These are phyloP conservation scores for Lentinula detonsa DNA, from an alignment of 768 basidiomycete species.

Conservation along the genomic window DNA sequence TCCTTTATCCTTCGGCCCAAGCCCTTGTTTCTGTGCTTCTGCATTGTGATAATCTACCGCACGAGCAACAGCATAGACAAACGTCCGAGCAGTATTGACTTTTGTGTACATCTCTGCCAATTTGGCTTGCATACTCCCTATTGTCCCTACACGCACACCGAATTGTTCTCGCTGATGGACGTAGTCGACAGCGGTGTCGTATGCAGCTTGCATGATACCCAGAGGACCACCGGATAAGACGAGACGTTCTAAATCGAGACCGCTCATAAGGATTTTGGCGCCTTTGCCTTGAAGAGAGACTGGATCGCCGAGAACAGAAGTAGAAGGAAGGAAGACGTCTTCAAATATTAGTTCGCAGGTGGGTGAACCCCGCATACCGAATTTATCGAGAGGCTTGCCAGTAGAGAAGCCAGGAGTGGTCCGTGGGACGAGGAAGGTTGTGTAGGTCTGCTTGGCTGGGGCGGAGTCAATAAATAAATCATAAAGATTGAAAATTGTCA, in stretches of 20 bases:
- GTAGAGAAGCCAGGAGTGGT: conserved; percentile 82
- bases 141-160: conserved; percentile 78
- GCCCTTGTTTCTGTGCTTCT: conserved; percentile 33
- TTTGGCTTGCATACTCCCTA: conserved; percentile 94
- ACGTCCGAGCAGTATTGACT: conserved; percentile 80
- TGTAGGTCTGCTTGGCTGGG: conserved; percentile 71
- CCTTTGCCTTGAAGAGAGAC: conserved; percentile 79
- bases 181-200: conserved; percentile 83
- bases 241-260: conserved; percentile 85
- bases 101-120: conserved; percentile 95
- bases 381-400: conserved; percentile 88
- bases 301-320: conserved; percentile 33
- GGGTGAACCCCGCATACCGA: conserved; percentile 95
- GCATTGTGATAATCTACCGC: conserved; percentile 58
- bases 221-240: conserved; percentile 91
- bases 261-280: conserved; percentile 88
- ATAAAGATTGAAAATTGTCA: conserved; percentile 35
- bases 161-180: conserved; percentile 94
- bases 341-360: conserved; percentile 94
- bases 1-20: background rate
- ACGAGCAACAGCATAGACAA: conserved; percentile 89
- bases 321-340: conserved; percentile 73
- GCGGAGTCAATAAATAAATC: background rate
- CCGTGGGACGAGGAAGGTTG: conserved; percentile 85
- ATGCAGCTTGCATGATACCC: conserved; percentile 91